Conservation (phyloP, 2,329 filamentous ascomycete genomes). For the Colletotrichum sojae region DNA sequence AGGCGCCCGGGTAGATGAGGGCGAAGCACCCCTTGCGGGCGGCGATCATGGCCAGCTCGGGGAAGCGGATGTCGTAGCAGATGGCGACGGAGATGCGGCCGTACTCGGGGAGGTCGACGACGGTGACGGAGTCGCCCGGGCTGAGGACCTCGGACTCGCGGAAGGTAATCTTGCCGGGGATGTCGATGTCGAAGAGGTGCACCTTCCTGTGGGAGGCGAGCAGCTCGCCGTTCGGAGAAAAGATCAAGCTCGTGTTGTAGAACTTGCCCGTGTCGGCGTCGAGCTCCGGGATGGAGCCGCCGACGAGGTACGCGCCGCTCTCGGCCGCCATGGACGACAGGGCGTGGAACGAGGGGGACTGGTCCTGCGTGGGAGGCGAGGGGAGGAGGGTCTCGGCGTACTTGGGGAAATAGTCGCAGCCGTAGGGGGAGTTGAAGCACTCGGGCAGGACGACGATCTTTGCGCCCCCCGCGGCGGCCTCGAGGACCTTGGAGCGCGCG, state of each 20-base stretch:
- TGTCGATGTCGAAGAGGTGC: slow-evolving; percentile 98
- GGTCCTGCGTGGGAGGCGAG: slow-evolving; percentile 77
- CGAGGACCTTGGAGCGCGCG: slow-evolving; percentile 85
- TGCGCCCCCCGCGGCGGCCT: slow-evolving; percentile 82
- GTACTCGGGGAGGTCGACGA: slow-evolving; percentile 90
- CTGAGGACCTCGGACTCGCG: slow-evolving; percentile 90
- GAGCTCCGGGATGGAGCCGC: slow-evolving; percentile 92
- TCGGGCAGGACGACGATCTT: slow-evolving; percentile 93
- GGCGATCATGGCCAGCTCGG: slow-evolving; percentile 91
- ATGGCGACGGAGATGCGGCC: slow-evolving; percentile 91
- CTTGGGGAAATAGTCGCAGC: slow-evolving; percentile 87
- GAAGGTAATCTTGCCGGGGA: slow-evolving; percentile 94
- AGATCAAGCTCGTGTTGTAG: slow-evolving; percentile 93
- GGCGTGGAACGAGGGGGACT: slow-evolving; percentile 88
- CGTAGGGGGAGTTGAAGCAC: slow-evolving; percentile 99
- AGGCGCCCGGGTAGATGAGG: slow-evolving; percentile 94
- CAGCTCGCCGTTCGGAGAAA: slow-evolving; percentile 82
- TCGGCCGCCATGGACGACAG: slow-evolving; percentile 85
- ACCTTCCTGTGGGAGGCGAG: slow-evolving; percentile 94
- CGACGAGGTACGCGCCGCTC: slow-evolving; percentile 84
- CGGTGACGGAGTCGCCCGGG: slow-evolving; percentile 86
- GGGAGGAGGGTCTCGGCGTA: slow-evolving; percentile 92
- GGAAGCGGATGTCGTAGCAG: slow-evolving; percentile 98
- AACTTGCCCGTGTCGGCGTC: slow-evolving; percentile 72
- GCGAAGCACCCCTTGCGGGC: slow-evolving; percentile 89